Evolutionary conservation across 805 yeast genomes (phyloP).

Genomic region (Wickerhamiella vanderwaltii): DNA sequence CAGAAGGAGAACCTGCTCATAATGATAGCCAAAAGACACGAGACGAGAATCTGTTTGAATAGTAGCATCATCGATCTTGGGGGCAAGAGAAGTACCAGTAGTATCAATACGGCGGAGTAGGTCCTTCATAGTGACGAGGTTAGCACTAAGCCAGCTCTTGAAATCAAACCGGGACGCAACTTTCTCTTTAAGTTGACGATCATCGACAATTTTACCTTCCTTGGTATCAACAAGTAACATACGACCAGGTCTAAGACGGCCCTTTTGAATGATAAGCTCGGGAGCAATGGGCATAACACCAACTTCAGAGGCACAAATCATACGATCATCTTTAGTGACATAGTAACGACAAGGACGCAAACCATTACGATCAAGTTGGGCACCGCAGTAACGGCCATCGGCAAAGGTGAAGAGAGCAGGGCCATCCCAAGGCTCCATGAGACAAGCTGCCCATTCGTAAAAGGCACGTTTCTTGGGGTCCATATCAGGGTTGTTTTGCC

Average conservation of each 20-base stretch:
- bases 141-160: conserved; percentile 84
- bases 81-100: conserved; percentile 26
- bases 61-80: conserved; percentile 25
- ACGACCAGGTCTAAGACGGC: conserved; percentile 91
- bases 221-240: conserved; percentile 91
- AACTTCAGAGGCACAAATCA: conserved; percentile 96
- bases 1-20: conserved; percentile 73
- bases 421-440: conserved; percentile 99
- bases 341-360: conserved; percentile 97
- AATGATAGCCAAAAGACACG: conserved; percentile 83
- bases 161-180: conserved; percentile 81
- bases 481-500: conserved; percentile 80
- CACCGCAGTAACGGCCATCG: conserved; percentile 97
- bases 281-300: conserved; percentile 90
- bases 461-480: conserved; percentile 88
- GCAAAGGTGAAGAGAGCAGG: conserved; percentile 95
- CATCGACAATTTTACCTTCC: conserved; percentile 87
- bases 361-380: conserved; percentile 93
- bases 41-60: conserved; percentile 76
- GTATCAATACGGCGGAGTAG: conserved; percentile 46
- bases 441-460: conserved; percentile 98
- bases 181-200: conserved; percentile 67
- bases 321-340: conserved; percentile 84
- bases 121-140: conserved; percentile 73
- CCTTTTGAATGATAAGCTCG: conserved; percentile 72